Evolutionary conservation across 164 flowering plant species (phyloP).

Genomic region (Pachysandra terminalis): DNA sequence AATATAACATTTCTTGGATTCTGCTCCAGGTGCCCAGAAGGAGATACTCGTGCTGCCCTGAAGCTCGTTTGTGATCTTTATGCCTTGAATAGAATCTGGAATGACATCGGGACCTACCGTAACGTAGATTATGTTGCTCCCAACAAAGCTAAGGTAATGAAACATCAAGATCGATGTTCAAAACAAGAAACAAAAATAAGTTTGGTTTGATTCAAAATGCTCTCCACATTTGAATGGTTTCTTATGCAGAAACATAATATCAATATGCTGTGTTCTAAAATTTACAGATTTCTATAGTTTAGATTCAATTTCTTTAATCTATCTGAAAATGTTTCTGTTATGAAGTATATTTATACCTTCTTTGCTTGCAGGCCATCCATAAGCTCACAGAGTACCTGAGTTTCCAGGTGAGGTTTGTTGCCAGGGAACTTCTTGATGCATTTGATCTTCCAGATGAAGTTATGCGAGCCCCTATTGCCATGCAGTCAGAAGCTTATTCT

Average conservation of each 20-base stretch:
- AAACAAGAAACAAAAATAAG: not conserved
- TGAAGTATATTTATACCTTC: not conserved
- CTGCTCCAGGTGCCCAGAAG: conserved; percentile 71
- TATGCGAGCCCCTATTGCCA: conserved; percentile 79
- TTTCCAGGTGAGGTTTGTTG: conserved; percentile 78
- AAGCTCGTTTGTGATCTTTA: conserved; percentile 93
- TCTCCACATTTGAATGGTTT: not conserved
- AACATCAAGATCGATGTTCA: conserved; percentile 1
- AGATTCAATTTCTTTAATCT: not conserved
- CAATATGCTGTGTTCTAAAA: not conserved
- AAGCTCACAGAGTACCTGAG: conserved; percentile 86
- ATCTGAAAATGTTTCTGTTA: not conserved
- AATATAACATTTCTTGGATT: conserved; percentile 3
- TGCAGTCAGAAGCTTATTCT: conserved; percentile 73
- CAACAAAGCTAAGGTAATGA: conserved; percentile 91
- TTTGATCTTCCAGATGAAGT: conserved; percentile 86
- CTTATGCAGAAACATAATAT: not conserved
- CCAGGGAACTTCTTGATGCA: conserved; percentile 77
- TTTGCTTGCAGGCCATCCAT: conserved; percentile 78
- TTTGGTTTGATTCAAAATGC: too few relatives aligned
- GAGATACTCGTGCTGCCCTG: conserved; percentile 53
- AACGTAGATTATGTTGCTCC: conserved; percentile 97
- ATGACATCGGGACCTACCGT: conserved; percentile 94
- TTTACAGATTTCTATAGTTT: not conserved
- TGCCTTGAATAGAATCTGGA: conserved; percentile 93